Percentiles rank a stretch among this genome's conserved stretches.
phyloP scores from a whole-genome alignment of 768 basidiomycete species.

The Suillus paluster region DNA sequence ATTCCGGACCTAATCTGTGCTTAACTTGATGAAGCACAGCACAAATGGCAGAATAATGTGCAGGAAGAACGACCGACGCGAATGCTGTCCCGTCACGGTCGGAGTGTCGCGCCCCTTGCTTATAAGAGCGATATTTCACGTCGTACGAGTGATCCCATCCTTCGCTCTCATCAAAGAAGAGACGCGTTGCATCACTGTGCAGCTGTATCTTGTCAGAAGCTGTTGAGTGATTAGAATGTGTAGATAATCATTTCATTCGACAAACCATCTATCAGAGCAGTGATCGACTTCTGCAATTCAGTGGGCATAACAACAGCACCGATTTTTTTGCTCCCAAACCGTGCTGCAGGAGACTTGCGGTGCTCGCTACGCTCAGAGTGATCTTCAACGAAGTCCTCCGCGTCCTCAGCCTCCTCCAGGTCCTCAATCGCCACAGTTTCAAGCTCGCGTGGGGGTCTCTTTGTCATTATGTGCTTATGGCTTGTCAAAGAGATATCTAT shows the following conservation, averaged over 20 bases:
- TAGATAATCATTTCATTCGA: slow-evolving; percentile 1
- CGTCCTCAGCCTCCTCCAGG: slow-evolving; percentile 37
- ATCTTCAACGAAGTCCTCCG: slow-evolving; percentile 36
- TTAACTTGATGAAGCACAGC: slow-evolving; percentile 74
- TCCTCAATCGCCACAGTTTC: slow-evolving; percentile 49
- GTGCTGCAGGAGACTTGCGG: slow-evolving; percentile 80
- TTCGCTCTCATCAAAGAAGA: slow-evolving; percentile 54
- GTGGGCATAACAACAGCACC: slow-evolving; percentile 74
- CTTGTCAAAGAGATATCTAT: slow-evolving; percentile 63
- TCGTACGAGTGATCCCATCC: slow-evolving; percentile 62
- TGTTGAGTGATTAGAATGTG: slow-evolving; percentile 31
- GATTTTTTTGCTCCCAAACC: slow-evolving; percentile 74
- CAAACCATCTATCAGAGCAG: slow-evolving; percentile 68
- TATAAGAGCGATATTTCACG: slow-evolving; percentile 60
- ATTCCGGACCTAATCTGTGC: slow-evolving; percentile 64
- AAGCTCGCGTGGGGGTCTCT: slow-evolving; percentile 52
- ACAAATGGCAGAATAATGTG: slow-evolving; percentile 80
- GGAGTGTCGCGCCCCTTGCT: slow-evolving; percentile 60
- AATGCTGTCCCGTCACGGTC: slow-evolving; percentile 83
- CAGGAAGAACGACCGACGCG: slow-evolving; percentile 82
- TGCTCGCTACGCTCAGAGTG: slow-evolving; percentile 35
- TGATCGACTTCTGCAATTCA: slow-evolving; percentile 72
- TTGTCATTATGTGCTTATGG: slow-evolving; percentile 39
- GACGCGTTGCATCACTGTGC: slow-evolving; percentile 71
- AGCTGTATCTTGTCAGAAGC: slow-evolving; percentile 67